Evolutionary conservation across 305 asterid genomes (phyloP), one percentile per base, ranked within the genome.

Genomic region (Fraxinus velutina): DNA sequence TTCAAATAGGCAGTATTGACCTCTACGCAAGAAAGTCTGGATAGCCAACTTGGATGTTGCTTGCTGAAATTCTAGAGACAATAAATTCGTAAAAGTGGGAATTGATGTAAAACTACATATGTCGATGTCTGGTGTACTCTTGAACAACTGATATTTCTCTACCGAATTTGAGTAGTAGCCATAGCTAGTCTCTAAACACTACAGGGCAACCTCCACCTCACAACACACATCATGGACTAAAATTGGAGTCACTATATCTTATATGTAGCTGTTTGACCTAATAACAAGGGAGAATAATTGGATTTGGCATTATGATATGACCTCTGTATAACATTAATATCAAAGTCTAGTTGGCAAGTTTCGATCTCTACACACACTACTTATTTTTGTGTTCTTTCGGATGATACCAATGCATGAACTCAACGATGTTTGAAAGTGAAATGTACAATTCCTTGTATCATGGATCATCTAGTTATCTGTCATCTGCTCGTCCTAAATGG

Each of bases 1-100:
- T 95, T 87, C 99, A 95, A 88, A 85, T 95, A 36, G 99, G 99
- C 76, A 95, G 97, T 89, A 93, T 95, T 78, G 99, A 93, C 82
- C 90, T 95, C 79, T 95, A 90, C 75, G 86, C 92, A 27, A 84
- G 66, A 70, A 81, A 70, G 39, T n/a, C 75, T 64, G 36, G 32
- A 64, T 64, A 64, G 17, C 73, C 36, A 10, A 24, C 36, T 64
- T 64, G 36, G 17, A 64, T 64, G 15, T 57, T 21, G 57, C 9
- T 64, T 64, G 73, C 73, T 24, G 73, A 64, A 24, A 64, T 64
- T 27, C 73, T 64, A 6, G 12, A 5, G 66, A 19, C 4, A 21
- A 55, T 55, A 55, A 17, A 55, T 50, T 50, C 7, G 29, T 17
- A 55, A 55, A 55, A 55, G 66, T 6, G 66, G 27, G 66, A 55